Conservation (phyloP, 2,329 filamentous ascomycete genomes). For the Malbranchea zuffiana region DNA sequence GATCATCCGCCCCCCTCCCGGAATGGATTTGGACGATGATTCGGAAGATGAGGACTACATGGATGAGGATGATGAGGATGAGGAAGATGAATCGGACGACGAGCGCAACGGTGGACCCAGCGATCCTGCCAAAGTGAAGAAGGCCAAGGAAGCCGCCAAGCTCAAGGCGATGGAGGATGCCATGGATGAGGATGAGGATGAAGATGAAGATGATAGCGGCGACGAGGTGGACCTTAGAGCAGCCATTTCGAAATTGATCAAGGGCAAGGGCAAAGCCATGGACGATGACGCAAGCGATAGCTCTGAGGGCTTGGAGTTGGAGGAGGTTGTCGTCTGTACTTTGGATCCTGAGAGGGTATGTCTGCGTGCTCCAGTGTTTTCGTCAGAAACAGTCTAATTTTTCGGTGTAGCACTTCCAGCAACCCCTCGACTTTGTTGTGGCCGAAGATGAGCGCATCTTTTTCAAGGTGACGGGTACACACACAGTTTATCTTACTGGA, state of each 20-base stretch:
- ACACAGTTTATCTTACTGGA: slow-evolving; percentile 83
- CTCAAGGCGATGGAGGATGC: slow-evolving; percentile 66
- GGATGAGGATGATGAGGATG: slow-evolving; percentile 42
- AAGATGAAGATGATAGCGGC: slow-evolving; percentile 59
- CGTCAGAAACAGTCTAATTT: slow-evolving; percentile 7
- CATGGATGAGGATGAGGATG: slow-evolving; percentile 45
- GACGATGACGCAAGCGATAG: slow-evolving; percentile 50
- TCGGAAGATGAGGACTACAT: slow-evolving; percentile 53
- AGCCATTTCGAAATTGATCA: slow-evolving; percentile 46
- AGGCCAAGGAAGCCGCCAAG: slow-evolving; percentile 67
- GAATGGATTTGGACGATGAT: slow-evolving; percentile 48
- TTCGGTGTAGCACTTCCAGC: slow-evolving; percentile 68
- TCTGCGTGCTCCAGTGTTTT: slow-evolving; percentile 8
- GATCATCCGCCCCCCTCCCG: slow-evolving; percentile 63
- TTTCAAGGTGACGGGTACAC: slow-evolving; percentile 83
- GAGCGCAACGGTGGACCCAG: slow-evolving; percentile 82
- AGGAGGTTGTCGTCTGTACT: slow-evolving; percentile 92
- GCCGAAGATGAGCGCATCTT: slow-evolving; percentile 79
- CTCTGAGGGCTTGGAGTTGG: slow-evolving; percentile 54
- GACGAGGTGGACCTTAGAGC: slow-evolving; percentile 46
- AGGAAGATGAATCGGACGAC: slow-evolving; percentile 52
- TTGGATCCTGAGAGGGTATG: slow-evolving; percentile 83
- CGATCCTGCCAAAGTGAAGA: slow-evolving; percentile 80
- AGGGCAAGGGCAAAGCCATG: slow-evolving; percentile 60
- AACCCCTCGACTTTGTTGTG: slow-evolving; percentile 86